Evolutionary conservation across 371 early-diverging fungal genomes (phyloP).

Genomic region (Phascolomyces articulosus): DNA sequence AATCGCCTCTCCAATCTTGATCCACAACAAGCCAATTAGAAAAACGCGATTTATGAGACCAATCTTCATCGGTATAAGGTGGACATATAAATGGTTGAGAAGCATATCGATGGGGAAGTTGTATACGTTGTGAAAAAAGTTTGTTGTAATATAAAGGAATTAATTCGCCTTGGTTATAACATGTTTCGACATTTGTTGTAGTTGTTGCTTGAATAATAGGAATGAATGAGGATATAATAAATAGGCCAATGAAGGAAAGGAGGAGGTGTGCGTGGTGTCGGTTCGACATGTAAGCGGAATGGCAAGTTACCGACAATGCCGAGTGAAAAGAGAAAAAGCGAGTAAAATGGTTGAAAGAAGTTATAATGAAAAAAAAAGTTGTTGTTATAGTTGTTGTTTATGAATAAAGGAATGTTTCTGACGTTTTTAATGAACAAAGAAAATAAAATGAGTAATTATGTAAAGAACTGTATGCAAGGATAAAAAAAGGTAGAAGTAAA

Average conservation of each 20-base stretch:
- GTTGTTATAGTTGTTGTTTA: too few species aligned
- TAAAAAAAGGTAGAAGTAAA: too few species aligned
- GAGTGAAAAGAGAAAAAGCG: too few species aligned
- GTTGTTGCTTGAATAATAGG: not conserved
- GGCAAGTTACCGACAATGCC: not conserved
- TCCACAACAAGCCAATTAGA: slow-evolving; percentile 33
- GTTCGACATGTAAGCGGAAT: too few species aligned
- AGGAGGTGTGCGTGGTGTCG: too few species aligned
- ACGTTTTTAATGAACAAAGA: not conserved
- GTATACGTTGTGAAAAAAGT: slow-evolving; percentile 43
- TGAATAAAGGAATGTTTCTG: not conserved
- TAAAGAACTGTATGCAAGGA: too few species aligned
- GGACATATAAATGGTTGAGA: slow-evolving; percentile 43
- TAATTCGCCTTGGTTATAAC: slow-evolving; percentile 31
- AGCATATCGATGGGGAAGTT: slow-evolving; percentile 33
- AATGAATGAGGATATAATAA: slow-evolving; percentile 2
- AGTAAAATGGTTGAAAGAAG: too few species aligned
- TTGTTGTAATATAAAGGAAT: slow-evolving; percentile 47
- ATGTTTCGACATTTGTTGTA: slow-evolving; percentile 2
- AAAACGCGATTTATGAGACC: slow-evolving; percentile 15
- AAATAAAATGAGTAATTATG: too few species aligned
- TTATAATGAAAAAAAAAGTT: too few species aligned
- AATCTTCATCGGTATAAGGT: slow-evolving; percentile 23
- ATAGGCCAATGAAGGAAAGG: not conserved
- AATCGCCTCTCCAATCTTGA: slow-evolving; percentile 44